Base-by-base conservation (phyloP, 1,284 basidiomycete species). In the Leccinum insigne region DNA sequence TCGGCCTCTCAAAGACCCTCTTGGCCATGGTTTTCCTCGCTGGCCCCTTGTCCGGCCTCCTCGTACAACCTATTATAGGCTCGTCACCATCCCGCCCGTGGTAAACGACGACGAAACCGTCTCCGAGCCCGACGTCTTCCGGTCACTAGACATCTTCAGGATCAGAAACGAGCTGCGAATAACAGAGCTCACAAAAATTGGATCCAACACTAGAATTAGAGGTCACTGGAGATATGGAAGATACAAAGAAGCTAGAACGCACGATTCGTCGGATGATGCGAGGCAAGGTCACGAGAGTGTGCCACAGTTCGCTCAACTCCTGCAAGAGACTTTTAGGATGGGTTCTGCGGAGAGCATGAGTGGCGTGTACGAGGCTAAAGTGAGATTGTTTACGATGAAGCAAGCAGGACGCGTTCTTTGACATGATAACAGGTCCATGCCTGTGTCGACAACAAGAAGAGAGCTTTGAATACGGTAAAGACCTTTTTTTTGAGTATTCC, bases 11-110 rank as follows among this genome's bases (percentile, higher is more conserved):
- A 16, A 97, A 96, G 79, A 90, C 93, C 11, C 84, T 85, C 66
- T 95, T 97, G 83, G 91, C 95, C 5, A 83, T 94, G 32, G 96
- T 99, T 16, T 98, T 99, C 80, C 84, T 99, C 40, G 97, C 97
- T 0, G 97, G 96, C 0, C 97, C 97, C 0, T 78, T 99, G 3
- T 93, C 92, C 0, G 97, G 97, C 2, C 84, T 99, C 14, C 82
- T 99, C 57, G 92, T 97, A 70, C 97, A 99, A 75, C 97, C 97
- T 1, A 76, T 98, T 60, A 92, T 99, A 69, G 95, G 86, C 79
- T 66, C 26, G 75, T 67, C 61, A 4, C 4, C 26, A 11, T 42
- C 11, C n/a, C 21, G 29, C 7, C 23, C 10, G 35, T 23, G 13
- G 35, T 35, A 35, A 35, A 35, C 35, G 35, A 35, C 35, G 35